Evolutionary conservation across 208 protist species (phyloP).

Genomic region (Trichomonas gallinae): DNA sequence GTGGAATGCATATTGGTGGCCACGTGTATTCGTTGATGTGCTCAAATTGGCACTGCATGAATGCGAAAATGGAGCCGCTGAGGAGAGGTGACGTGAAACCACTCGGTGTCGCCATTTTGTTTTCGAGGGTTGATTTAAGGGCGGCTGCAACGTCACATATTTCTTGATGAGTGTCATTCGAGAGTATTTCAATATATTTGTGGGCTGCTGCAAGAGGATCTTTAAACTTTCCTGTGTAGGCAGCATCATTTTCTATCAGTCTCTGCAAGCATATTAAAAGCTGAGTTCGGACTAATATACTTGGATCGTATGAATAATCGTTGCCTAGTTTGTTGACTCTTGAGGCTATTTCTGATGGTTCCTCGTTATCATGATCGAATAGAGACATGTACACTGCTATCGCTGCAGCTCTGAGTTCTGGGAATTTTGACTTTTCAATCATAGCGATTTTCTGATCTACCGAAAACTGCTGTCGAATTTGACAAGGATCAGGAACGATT

Average conservation of each 20-base stretch:
- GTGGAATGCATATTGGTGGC: neutral
- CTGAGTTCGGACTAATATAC: neutral
- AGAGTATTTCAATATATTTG: neutral
- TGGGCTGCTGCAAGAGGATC: neutral
- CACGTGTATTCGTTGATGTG: neutral
- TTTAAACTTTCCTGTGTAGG: neutral
- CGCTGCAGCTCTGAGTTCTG: neutral
- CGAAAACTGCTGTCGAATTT: neutral
- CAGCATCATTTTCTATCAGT: neutral
- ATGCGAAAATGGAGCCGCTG: neutral
- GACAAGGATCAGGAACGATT: neutral
- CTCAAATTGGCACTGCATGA: neutral
- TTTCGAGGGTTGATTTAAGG: neutral
- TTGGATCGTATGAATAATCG: neutral
- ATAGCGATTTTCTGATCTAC: neutral
- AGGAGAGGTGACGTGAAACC: neutral
- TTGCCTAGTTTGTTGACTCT: neutral
- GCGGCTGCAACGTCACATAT: neutral
- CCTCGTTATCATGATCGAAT: neutral
- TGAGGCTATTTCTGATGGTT: neutral
- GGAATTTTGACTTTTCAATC: neutral
- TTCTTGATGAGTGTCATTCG: neutral
- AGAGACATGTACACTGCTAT: neutral
- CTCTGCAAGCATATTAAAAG: neutral
- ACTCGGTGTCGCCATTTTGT: neutral